Evolutionary conservation across 2,329 filamentous ascomycete species (phyloP).

Genomic region (Xylaria sp.): DNA sequence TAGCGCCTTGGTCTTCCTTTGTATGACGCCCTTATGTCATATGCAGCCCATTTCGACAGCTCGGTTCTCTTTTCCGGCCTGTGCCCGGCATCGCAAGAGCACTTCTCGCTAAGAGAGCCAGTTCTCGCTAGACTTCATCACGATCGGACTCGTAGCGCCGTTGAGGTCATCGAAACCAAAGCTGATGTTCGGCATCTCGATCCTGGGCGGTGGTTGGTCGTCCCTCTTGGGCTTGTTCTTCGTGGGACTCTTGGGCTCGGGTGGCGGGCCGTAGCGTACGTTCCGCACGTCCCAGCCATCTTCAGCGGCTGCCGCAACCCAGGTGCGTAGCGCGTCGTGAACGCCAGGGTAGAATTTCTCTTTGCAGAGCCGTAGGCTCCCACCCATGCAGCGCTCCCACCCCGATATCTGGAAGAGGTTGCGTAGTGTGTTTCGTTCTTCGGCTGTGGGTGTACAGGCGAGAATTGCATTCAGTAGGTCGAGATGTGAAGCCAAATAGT

Average conservation of each 20-base stretch:
- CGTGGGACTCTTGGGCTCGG: conserved; percentile 55
- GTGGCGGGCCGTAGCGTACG: conserved; percentile 77
- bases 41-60: neutral
- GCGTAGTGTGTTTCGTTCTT: conserved; percentile 82
- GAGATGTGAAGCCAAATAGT: conserved; percentile 91
- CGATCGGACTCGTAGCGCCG: conserved; percentile 35
- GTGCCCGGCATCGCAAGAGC: conserved; percentile 34
- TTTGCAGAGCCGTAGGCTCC: conserved; percentile 88
- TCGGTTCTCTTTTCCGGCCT: neutral
- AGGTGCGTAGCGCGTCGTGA: conserved; percentile 87
- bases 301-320: conserved; percentile 86
- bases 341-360: conserved; percentile 97
- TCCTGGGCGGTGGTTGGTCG: conserved; percentile 66
- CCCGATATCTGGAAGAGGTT: conserved; percentile 82
- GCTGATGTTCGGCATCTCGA: conserved; percentile 69
- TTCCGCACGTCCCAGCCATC: conserved; percentile 88
- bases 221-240: conserved; percentile 58
- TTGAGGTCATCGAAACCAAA: conserved; percentile 53
- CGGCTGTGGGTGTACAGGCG: conserved; percentile 75
- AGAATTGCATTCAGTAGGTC: conserved; percentile 93
- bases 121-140: conserved; percentile 42
- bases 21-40: neutral
- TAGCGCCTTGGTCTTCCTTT: neutral
- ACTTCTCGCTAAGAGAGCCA: conserved; percentile 48
- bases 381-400: conserved; percentile 90